Conservation (phyloP, 352 stramenopile genomes). For the Blastocystis sp. region DNA sequence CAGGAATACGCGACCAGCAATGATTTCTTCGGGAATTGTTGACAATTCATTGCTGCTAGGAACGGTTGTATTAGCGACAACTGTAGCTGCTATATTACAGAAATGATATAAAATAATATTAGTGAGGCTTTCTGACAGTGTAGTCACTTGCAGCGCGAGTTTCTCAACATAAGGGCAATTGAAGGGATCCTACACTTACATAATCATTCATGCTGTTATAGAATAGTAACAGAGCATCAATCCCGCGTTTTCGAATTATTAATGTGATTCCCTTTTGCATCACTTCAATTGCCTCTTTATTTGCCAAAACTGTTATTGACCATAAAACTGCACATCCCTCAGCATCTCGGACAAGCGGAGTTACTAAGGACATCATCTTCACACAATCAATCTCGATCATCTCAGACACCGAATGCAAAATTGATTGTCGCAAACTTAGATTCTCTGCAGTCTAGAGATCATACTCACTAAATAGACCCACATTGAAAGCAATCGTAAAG, state of each 20-base stretch:
- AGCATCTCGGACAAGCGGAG: background rate
- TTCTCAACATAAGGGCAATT: background rate
- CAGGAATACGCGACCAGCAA: background rate
- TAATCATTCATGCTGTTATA: constrained; percentile 59
- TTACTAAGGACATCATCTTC: background rate
- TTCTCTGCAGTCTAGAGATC: constrained; percentile 19
- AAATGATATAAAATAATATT: constrained; percentile 29
- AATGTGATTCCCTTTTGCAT: background rate
- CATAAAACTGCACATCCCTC: constrained; percentile 9
- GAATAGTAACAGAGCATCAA: background rate
- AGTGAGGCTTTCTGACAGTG: background rate
- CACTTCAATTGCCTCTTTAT: constrained; percentile 1
- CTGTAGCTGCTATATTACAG: constrained; percentile 1
- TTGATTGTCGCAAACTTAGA: constrained; percentile 23
- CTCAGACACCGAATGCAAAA: background rate
- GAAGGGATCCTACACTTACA: background rate
- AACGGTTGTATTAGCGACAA: background rate
- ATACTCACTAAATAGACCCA: background rate
- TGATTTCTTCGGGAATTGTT: constrained; percentile 9
- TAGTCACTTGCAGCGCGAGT: background rate
- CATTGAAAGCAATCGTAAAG: constrained; percentile 36
- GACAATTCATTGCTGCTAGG: background rate
- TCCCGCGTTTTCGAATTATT: background rate
- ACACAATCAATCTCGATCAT: constrained; percentile 44
- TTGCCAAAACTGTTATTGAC: background rate